Percentiles rank a stretch among this genome's conserved stretches.
These are phyloP conservation scores for Trichophyton mentagrophytes DNA, from an alignment of 2,329 filamentous ascomycete species.

Conservation along the genomic window DNA sequence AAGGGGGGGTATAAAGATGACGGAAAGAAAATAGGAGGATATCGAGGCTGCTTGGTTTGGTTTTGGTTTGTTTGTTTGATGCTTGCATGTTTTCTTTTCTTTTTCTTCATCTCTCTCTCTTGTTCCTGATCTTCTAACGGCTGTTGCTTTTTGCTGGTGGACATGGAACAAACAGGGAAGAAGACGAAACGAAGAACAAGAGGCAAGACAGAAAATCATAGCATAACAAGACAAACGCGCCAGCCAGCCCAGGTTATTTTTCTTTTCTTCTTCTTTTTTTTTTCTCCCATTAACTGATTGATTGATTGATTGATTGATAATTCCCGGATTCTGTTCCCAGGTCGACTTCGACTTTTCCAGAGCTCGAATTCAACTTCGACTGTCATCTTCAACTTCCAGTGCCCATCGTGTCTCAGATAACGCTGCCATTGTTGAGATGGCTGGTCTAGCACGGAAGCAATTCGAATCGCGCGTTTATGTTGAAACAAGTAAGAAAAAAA, in stretches of 20 bases:
- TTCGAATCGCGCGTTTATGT: too few species aligned
- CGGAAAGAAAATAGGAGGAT: neutral
- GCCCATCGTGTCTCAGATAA: neutral
- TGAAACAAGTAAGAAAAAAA: neutral
- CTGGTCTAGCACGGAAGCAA: neutral
- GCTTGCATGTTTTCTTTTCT: neutral
- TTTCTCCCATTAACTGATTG: too few species aligned
- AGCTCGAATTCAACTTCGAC: neutral
- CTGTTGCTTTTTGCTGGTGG: neutral
- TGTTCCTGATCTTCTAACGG: neutral
- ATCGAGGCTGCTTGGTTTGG: neutral
- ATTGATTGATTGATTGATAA: neutral
- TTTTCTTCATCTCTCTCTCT: neutral
- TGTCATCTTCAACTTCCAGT: neutral
- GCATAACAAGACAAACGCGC: neutral
- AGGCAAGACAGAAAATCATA: neutral
- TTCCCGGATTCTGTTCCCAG: neutral
- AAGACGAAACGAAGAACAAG: neutral
- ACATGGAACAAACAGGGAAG: neutral
- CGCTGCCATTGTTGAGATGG: slow-evolving; percentile 1
- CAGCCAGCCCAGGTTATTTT: neutral
- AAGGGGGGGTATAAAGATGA: neutral
- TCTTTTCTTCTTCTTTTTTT: too few species aligned
- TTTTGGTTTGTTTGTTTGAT: too few species aligned
- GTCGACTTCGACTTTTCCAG: neutral